Conservation (phyloP, 202 grass and related monocot genomes). For the Schoenoplectus tabernaemontani region DNA sequence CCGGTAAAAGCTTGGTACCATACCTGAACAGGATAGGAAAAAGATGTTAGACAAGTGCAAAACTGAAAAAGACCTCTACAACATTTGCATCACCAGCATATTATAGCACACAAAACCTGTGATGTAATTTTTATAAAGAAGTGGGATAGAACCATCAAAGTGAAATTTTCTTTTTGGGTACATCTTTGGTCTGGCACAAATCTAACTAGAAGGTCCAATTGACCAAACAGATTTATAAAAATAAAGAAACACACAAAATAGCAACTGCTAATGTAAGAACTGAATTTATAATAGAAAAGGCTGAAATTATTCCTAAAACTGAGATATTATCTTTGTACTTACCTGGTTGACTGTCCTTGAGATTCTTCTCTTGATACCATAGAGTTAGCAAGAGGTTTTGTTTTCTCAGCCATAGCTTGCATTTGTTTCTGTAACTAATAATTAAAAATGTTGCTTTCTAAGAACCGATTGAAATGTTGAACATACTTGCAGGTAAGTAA, state of each 20-base stretch:
- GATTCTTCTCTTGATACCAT: constrained; percentile 35
- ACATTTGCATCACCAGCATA: not conserved
- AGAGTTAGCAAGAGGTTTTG: constrained; percentile 22
- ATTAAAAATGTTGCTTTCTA: not conserved
- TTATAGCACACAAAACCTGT: not conserved
- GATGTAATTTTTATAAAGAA: not conserved
- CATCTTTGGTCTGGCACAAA: not conserved
- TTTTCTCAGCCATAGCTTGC: constrained; percentile 53
- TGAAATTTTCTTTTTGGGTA: not conserved
- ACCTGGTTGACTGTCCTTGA: constrained; percentile 46
- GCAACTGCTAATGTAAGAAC: not conserved
- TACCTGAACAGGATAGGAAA: constrained; percentile 35
- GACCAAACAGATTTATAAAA: not conserved
- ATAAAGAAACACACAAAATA: not conserved
- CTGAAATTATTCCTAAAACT: not conserved
- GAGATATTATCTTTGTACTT: not conserved
- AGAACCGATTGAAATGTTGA: not conserved
- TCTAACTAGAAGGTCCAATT: not conserved
- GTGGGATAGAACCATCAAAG: not conserved
- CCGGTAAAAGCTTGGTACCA: constrained; percentile 33
- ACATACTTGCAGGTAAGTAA: not conserved
- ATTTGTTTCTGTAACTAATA: constrained; percentile 50
- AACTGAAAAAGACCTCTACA: not conserved
- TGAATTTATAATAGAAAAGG: constrained; percentile 11
- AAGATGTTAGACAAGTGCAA: not conserved